phyloP scores from a whole-genome alignment of 257 asterid genomes.

The Nicotiana tabacum region DNA sequence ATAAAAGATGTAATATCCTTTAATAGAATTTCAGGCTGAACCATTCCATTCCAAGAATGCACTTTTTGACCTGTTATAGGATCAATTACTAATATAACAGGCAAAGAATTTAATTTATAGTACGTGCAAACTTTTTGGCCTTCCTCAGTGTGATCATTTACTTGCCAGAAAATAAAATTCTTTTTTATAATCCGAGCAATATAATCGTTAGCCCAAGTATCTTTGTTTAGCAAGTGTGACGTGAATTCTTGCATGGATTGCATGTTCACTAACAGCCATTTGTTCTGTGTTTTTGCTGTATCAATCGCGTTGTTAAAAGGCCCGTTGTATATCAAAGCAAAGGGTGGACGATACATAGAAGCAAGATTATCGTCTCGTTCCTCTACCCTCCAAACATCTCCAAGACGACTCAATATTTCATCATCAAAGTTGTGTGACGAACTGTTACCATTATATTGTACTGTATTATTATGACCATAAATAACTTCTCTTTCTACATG shows the following conservation, averaged over 20 bases:
- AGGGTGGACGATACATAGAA: background rate
- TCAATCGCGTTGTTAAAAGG: background rate
- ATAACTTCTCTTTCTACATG: background rate
- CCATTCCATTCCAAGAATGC: background rate
- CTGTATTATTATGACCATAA: background rate
- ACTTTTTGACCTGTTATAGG: background rate
- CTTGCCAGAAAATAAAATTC: background rate
- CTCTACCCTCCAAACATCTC: background rate
- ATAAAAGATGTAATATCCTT: background rate
- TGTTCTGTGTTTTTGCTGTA: background rate
- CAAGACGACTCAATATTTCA: too few relatives aligned
- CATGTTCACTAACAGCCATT: background rate
- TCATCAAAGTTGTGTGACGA: background rate
- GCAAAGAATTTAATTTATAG: background rate
- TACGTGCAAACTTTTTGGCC: background rate
- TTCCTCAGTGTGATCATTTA: background rate
- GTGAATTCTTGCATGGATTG: background rate
- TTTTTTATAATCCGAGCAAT: background rate
- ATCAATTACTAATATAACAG: conserved; percentile 7
- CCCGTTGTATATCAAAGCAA: background rate
- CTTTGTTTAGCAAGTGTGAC: background rate
- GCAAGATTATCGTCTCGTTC: background rate
- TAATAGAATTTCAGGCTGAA: background rate
- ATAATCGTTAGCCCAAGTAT: background rate
- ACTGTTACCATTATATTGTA: background rate